Evolutionary conservation across 2,329 filamentous ascomycete species (phyloP).

Genomic region (Fusarium bactridioides): DNA sequence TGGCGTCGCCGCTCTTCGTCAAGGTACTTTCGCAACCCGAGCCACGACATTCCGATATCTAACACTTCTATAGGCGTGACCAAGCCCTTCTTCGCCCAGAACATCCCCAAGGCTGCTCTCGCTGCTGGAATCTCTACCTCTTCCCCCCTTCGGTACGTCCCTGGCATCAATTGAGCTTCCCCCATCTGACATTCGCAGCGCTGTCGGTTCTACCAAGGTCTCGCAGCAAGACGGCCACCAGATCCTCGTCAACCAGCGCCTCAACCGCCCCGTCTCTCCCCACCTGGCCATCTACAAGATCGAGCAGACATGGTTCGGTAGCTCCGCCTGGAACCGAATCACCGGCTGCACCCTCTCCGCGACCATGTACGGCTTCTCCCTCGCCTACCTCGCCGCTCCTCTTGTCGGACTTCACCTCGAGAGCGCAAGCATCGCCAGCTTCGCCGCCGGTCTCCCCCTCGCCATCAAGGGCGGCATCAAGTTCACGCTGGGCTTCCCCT

Average conservation of each 20-base stretch:
- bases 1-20: conserved; percentile 65
- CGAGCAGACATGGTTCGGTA: conserved; percentile 84
- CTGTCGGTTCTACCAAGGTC: conserved; percentile 62
- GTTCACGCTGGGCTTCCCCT: conserved; percentile 65
- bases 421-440: conserved; percentile 65
- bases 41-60: conserved; percentile 16
- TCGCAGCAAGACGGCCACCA: conserved; percentile 61
- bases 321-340: conserved; percentile 79
- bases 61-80: conserved; percentile 47
- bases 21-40: conserved; percentile 53
- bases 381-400: conserved; percentile 83
- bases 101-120: conserved; percentile 56
- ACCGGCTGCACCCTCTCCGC: conserved; percentile 79
- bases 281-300: conserved; percentile 87
- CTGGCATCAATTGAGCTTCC: neutral
- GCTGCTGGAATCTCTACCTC: conserved; percentile 52
- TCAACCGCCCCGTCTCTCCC: conserved; percentile 81
- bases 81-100: conserved; percentile 58
- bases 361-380: conserved; percentile 79
- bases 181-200: conserved; percentile 12
- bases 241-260: conserved; percentile 83
- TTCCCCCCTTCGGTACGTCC: conserved; percentile 56
- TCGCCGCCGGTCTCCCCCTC: conserved; percentile 66
- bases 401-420: conserved; percentile 71
- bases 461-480: conserved; percentile 66